Percentiles rank a stretch among this genome's conserved stretches.
Evolutionary conservation across 768 basidiomycete genomes (phyloP).

Genomic region (Mycena filopes): DNA sequence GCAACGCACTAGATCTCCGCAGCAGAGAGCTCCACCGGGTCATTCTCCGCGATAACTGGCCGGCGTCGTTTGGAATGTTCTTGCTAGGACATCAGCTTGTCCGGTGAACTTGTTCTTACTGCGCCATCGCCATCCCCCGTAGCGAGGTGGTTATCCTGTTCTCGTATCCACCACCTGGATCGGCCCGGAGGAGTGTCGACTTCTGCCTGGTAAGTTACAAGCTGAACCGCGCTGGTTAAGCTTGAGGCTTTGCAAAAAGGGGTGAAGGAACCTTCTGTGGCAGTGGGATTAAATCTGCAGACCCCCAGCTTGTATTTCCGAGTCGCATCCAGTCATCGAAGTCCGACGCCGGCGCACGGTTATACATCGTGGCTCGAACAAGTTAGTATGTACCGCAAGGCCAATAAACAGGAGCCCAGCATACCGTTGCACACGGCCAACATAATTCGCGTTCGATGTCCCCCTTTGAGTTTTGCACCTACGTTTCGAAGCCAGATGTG

Average conservation of each 20-base stretch:
- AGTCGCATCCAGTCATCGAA: conserved; percentile 6
- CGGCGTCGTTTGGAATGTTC: too few relatives aligned
- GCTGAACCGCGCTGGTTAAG: background rate
- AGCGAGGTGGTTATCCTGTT: too few relatives aligned
- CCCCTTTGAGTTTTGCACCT: background rate
- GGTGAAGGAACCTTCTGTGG: background rate
- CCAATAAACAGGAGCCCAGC: background rate
- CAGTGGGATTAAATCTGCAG: background rate
- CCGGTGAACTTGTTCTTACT: too few relatives aligned
- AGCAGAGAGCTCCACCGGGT: too few relatives aligned
- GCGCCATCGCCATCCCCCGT: too few relatives aligned
- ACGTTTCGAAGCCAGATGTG: background rate
- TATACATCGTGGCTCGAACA: background rate
- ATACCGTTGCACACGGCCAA: conserved; percentile 5
- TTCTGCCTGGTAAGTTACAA: conserved; percentile 3
- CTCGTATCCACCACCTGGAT: too few relatives aligned
- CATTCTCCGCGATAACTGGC: too few relatives aligned
- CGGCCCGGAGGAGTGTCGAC: background rate
- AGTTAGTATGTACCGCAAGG: too few relatives aligned
- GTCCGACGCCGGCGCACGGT: conserved; percentile 1
- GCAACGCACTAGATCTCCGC: too few relatives aligned
- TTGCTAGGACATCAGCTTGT: too few relatives aligned
- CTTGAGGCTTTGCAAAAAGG: too few relatives aligned
- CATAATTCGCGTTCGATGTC: background rate
- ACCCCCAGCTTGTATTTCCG: conserved; percentile 6